Base-by-base conservation (phyloP, 2,329 filamentous ascomycete genomes). In the Fusarium setosum region DNA sequence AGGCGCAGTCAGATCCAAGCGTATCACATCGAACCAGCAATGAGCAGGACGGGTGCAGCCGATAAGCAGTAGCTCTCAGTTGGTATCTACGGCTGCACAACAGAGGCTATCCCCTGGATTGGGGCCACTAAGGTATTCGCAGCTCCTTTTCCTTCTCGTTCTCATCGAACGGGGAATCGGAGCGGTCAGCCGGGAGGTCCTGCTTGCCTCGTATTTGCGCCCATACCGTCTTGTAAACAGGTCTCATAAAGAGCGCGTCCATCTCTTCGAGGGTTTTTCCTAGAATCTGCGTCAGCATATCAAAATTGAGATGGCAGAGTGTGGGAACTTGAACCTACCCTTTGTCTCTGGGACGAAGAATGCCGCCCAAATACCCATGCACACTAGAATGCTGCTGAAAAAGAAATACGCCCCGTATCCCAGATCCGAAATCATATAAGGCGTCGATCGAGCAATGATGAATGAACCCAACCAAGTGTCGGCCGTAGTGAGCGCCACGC, bases 281-380 rank as follows among this genome's bases (percentile, higher is more conserved):
- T 76, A 8, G 5, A 13, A 29, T 6, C 17, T 41, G 6, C 24
- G 52, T 70, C 26, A 70, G 64, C 31, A 29, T 20, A 52, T 1
- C 5, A 1, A 20, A 8, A 15, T 17, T 11, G 41, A 18, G 34
- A 41, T 10, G 9, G 44, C 32, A n/a, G 12, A 29, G 12, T 12
- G 49, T 56, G 37, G 20, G 13, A 23, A 23, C 11, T 20, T 7
- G 21, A 38, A 57, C 65, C 32, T 50, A 69, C 83, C 83, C 71
- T 84, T 85, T 4, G 83, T 86, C 67, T 86, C 83, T 2, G 84
- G 84, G 0, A 86, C 76, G 45, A 83, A 82, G 73, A 84, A 83
- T 54, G 79, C 80, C 4, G 82, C 77, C 72, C 82, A 86, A 40
- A 83, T 68, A 10, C 81, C 77, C 64, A 83, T 80, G 24, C 76